Conservation (phyloP, 257 asterid species). For the Cynanchum wilfordii region DNA sequence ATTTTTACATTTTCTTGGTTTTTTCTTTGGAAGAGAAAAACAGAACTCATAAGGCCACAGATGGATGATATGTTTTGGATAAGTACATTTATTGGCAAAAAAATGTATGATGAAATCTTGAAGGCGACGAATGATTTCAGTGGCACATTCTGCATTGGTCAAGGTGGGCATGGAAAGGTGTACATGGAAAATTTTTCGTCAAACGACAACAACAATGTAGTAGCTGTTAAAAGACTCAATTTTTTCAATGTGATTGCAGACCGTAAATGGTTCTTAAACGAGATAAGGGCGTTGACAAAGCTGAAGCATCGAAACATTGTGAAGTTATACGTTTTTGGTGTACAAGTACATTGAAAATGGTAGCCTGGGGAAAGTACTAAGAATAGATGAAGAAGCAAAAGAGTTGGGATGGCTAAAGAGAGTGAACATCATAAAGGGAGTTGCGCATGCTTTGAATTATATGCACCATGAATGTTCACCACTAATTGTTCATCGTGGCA, state of each 20-base stretch:
- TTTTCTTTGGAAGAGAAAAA: slow-evolving; percentile 1
- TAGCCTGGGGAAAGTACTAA: not conserved
- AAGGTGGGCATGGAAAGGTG: slow-evolving; percentile 36
- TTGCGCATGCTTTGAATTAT: not conserved
- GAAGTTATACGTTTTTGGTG: not conserved
- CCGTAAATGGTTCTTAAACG: slow-evolving; percentile 20
- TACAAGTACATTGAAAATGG: not conserved
- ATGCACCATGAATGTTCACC: not conserved
- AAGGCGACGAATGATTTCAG: slow-evolving; percentile 27
- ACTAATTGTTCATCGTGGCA: not conserved
- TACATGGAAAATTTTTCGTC: slow-evolving; percentile 22
- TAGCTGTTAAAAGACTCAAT: slow-evolving; percentile 16
- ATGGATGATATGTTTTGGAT: slow-evolving; percentile 11
- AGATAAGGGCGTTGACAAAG: slow-evolving; percentile 15
- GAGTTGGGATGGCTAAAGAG: not conserved
- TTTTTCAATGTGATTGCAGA: slow-evolving; percentile 1
- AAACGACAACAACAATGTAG: not conserved
- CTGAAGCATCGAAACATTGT: not conserved
- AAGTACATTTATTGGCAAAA: slow-evolving; percentile 26
- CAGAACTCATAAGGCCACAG: not conserved
- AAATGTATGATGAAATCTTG: slow-evolving; percentile 23
- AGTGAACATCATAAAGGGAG: not conserved
- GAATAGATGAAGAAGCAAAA: not conserved
- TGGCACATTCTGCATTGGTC: slow-evolving; percentile 24
- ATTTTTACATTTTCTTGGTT: slow-evolving; percentile 2